phyloP scores from a whole-genome alignment of 306 rosid species.

The Rosa multiflora region DNA sequence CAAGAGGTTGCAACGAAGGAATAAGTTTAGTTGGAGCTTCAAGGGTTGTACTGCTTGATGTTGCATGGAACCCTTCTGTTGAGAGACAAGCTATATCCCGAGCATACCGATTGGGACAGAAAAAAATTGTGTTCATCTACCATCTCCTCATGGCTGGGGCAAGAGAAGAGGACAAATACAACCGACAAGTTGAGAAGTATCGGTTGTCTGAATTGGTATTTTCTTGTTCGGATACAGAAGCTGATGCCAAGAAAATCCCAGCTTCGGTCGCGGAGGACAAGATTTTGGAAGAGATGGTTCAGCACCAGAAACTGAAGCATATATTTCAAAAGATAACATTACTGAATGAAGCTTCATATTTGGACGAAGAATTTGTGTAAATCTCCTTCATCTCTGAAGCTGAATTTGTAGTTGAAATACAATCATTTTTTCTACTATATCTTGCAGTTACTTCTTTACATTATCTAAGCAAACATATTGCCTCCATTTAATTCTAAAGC shows the following conservation, averaged over 20 bases:
- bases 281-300: slow-evolving; percentile 50
- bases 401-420: neutral
- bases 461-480: neutral
- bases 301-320: slow-evolving; percentile 30
- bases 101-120: slow-evolving; percentile 65
- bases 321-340: slow-evolving; percentile 43
- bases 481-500: neutral
- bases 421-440: neutral
- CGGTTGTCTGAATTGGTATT: slow-evolving; percentile 52
- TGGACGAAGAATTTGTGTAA: neutral
- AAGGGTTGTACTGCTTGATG: slow-evolving; percentile 69
- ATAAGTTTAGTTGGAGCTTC: slow-evolving; percentile 70
- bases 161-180: slow-evolving; percentile 46
- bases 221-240: slow-evolving; percentile 22
- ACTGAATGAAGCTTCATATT: slow-evolving; percentile 1
- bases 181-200: slow-evolving; percentile 52
- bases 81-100: slow-evolving; percentile 70
- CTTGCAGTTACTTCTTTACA: neutral
- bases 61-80: slow-evolving; percentile 67
- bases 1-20: slow-evolving; percentile 59
- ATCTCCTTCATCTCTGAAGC: neutral
- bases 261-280: slow-evolving; percentile 36
- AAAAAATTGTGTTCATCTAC: slow-evolving; percentile 43
- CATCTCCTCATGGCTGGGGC: slow-evolving; percentile 55
- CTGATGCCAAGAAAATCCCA: slow-evolving; percentile 10